Evolutionary conservation across 1,139 yeast genomes (phyloP).

Genomic region (Suhomyces atakaporum): DNA sequence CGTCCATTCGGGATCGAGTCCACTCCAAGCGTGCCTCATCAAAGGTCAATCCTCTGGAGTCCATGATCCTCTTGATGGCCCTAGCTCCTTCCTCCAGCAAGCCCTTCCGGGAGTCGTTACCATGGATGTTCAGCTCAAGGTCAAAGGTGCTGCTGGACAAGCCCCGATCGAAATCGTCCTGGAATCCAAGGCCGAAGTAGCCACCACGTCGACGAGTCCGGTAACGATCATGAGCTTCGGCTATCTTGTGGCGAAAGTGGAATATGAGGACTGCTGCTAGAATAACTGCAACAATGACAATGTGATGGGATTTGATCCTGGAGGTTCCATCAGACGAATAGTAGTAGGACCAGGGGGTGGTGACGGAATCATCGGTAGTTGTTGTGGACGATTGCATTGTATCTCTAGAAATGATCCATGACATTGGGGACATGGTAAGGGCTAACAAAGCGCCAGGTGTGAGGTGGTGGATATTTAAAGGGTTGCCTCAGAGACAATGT

Average conservation of each 20-base stretch:
- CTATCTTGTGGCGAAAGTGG: slow-evolving; percentile 18
- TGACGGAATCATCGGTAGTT: slow-evolving; percentile 2
- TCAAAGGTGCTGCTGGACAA: slow-evolving; percentile 62
- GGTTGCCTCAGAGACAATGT: too few species aligned
- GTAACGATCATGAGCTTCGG: slow-evolving; percentile 19
- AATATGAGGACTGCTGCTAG: slow-evolving; percentile 13
- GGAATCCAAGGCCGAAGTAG: slow-evolving; percentile 34
- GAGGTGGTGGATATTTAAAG: too few species aligned
- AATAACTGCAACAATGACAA: slow-evolving; percentile 5
- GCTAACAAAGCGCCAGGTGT: too few species aligned
- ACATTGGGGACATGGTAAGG: not conserved
- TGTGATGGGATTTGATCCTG: slow-evolving; percentile 10
- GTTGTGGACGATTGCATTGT: slow-evolving; percentile 1
- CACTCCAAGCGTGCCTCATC: slow-evolving; percentile 70
- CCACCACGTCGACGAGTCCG: slow-evolving; percentile 16
- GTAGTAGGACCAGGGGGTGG: slow-evolving; percentile 6
- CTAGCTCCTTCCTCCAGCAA: slow-evolving; percentile 56
- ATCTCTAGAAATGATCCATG: too few species aligned
- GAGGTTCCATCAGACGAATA: slow-evolving; percentile 11
- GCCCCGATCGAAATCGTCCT: slow-evolving; percentile 66
- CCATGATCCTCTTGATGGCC: slow-evolving; percentile 58
- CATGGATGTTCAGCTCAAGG: slow-evolving; percentile 46
- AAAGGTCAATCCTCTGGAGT: slow-evolving; percentile 48
- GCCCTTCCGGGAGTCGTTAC: slow-evolving; percentile 61
- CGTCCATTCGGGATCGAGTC: slow-evolving; percentile 46